These are phyloP conservation scores for Melaleuca quinquenervia DNA, from an alignment of 345 rosid genomes.

Conservation along the genomic window DNA sequence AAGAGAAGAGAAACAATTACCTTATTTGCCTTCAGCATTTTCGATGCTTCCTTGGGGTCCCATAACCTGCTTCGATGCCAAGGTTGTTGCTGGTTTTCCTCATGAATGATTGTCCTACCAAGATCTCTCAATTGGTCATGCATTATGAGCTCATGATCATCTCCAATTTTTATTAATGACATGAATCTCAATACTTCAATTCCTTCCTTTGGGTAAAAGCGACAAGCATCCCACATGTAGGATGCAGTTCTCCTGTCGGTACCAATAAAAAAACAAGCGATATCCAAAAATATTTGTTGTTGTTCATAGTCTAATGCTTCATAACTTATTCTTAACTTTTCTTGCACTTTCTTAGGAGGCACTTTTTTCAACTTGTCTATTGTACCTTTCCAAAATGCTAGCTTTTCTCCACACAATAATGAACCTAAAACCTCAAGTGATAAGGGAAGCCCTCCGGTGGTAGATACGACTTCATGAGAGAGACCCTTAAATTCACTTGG, in stretches of 20 bases:
- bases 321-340: rapidly evolving
- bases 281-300: not conserved
- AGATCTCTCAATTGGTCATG: not conserved
- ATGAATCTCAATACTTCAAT: not conserved
- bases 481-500: not conserved
- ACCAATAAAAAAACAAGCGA: not conserved
- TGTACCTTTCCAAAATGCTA: rapidly evolving
- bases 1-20: rapidly evolving
- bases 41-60: rapidly evolving
- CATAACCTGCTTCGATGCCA: not conserved
- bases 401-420: not conserved
- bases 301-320: rapidly evolving
- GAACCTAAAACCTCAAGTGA: not conserved
- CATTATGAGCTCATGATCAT: rapidly evolving
- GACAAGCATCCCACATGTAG: not conserved
- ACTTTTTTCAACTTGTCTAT: not conserved
- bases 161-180: not conserved
- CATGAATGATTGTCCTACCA: not conserved
- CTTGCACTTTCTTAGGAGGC: rapidly evolving
- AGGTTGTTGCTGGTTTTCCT: not conserved
- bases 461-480: not conserved
- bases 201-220: rapidly evolving
- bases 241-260: rapidly evolving
- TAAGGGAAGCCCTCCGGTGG: not conserved
- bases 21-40: not conserved